Base-by-base conservation (phyloP, 2,329 filamentous ascomycete genomes). In the Pyrenophora seminiperda region DNA sequence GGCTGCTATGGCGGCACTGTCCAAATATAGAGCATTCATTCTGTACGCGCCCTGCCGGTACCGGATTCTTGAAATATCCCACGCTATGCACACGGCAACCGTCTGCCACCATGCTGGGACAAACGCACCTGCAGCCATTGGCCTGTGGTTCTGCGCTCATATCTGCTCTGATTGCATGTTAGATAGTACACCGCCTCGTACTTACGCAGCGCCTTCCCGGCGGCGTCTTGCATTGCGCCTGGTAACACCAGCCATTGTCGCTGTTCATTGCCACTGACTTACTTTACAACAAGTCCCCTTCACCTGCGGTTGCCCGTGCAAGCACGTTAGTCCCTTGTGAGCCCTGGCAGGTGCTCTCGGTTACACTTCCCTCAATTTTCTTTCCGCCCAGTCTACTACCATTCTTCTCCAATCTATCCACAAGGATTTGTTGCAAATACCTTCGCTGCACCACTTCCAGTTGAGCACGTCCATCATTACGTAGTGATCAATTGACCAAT, bases 141-240 rank as follows among this genome's bases (percentile, higher is more conserved):
- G 15, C 46, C 45, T 53, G 54, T 43, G 47, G 29, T 18, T 34
- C 30, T 20, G 44, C 38, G 37, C 46, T 11, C 17, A 22, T 30
- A 33, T 43, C 54, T 59, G 48, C 49, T 58, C 34, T 42, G 19
- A 44, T 39, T 47, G 43, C 45, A 19, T 7, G 13, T n/a, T n/a
- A n/a, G n/a, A n/a, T n/a, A n/a, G n/a, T 47, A 56, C 54, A 54
- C 59, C 51, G 59, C 50, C 48, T 37, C 27, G 47, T 33, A n/a
- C n/a, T n/a, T n/a, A 33, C 36, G 34, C 47, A 47, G 48, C 48
- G 44, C 42, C 41, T 38, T 36, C 40, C 50, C 49, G 44, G 51
- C 52, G 41, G 50, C 38, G 37, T 34, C 14, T 38, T 50, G 56
- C 54, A 53, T 44, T 44, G 48, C 54, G 32, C 41, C 52, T 58